A percentile compares a stretch with the other conserved stretches of the same genome.
Evolutionary conservation across 179 eudicot species (phyloP).

Genomic region (Silene vulgaris): DNA sequence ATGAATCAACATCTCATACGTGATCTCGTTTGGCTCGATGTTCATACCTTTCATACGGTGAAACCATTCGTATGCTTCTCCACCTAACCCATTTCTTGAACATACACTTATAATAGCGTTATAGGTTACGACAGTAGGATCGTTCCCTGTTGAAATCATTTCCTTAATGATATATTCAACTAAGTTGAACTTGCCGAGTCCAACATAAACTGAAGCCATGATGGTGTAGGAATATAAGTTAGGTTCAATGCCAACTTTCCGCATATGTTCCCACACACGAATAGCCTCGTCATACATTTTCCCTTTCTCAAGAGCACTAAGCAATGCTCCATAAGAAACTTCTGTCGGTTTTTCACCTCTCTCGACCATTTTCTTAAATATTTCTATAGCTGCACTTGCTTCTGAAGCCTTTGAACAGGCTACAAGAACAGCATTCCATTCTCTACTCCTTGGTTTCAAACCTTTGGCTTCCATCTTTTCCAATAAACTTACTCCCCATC

Average conservation of each 20-base stretch:
- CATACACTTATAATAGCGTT: conserved; percentile 84
- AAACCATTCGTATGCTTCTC: conserved; percentile 77
- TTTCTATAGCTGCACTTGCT: conserved; percentile 71
- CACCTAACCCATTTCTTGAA: conserved; percentile 44
- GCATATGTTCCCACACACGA: conserved; percentile 84
- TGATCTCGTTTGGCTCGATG: conserved; percentile 61
- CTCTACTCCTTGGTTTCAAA: conserved; percentile 68
- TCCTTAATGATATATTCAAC: conserved; percentile 60
- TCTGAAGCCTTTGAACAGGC: conserved; percentile 96
- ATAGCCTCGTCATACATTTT: conserved; percentile 68
- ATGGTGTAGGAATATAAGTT: conserved; percentile 82
- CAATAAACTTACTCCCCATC: conserved; percentile 76
- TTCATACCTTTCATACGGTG: conserved; percentile 50
- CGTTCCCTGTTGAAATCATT: conserved; percentile 50
- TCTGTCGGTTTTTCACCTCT: conserved; percentile 77
- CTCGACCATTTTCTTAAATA: conserved; percentile 76
- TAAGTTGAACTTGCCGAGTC: conserved; percentile 55
- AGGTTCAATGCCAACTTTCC: conserved; percentile 62
- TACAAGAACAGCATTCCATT: conserved; percentile 89
- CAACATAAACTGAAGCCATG: conserved; percentile 78
- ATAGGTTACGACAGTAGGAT: conserved; percentile 76
- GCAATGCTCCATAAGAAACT: conserved; percentile 78
- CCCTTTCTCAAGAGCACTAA: conserved; percentile 92
- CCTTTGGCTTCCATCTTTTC: conserved; percentile 92
- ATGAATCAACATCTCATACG: conserved; percentile 63